Base-by-base conservation (phyloP, 441 rosid genomes). In the Erysimum cheiri region DNA sequence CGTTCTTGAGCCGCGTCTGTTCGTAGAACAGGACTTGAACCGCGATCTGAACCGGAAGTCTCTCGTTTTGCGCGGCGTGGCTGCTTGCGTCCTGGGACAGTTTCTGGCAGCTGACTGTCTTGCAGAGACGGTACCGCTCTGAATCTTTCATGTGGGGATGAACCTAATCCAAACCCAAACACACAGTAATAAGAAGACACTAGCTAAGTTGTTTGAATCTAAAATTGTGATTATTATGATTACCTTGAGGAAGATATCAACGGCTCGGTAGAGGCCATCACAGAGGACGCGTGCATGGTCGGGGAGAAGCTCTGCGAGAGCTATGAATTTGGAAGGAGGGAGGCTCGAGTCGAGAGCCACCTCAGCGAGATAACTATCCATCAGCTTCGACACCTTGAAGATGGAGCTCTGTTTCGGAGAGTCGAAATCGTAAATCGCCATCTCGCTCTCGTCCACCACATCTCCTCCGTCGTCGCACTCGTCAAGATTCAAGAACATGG, bases 351-450 rank as follows among this genome's bases (percentile, higher is more conserved):
- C 96, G 0, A 93, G 79, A 14, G 96, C 98, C 64, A 93, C 86
- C 82, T 93, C 98, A 11, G 98, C 88, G 0, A 91, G 88, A 80
- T 74, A 93, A 64, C 81, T 88, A 71, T 93, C 98, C 64, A 93
- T 67, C 66, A 91, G 78, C 73, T 93, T 91, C 33, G 97, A 93
- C 11, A 93, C 96, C 76, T 93, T 91, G 22, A 93, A 82, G 75
- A 93, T 91, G 40, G 97, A 88, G 70, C 97, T 91, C 75, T 93
- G 98, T 74, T 91, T 93, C 24, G 97, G 97, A 60, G 98, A 91
- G 53, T 91, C 96, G 24, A 89, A 91, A 82, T 87, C 94, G 65
- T 89, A 93, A 47, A 84, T 81, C 4, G 64, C 85, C 97, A 90
- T 87, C 61, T 88, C 95, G 6, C 77, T 81, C 70, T 93, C 97